These are phyloP conservation scores for Nothopassalora personata DNA, from an alignment of 2,329 filamentous ascomycete species.

Conservation along the genomic window DNA sequence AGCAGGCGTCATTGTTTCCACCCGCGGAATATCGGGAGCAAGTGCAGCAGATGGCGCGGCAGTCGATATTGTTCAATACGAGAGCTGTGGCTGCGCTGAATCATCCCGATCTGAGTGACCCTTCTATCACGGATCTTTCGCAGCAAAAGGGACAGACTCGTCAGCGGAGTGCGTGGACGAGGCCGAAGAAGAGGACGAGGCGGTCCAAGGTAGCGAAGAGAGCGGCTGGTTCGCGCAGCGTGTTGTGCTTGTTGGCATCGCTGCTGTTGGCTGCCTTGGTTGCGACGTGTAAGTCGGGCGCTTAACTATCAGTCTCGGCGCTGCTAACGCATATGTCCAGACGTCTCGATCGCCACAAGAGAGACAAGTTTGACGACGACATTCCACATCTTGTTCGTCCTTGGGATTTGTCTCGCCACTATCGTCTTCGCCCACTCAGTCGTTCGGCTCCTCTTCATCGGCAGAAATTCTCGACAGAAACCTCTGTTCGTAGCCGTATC, in stretches of 20 bases:
- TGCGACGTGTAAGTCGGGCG: slow-evolving; percentile 28
- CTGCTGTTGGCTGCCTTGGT: slow-evolving; percentile 27
- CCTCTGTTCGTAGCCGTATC: slow-evolving; percentile 17
- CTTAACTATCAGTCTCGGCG: neutral
- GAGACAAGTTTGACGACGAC: slow-evolving; percentile 60
- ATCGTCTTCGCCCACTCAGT: slow-evolving; percentile 78
- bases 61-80: slow-evolving; percentile 26
- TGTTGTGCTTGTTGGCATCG: slow-evolving; percentile 24
- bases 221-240: slow-evolving; percentile 10
- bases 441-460: slow-evolving; percentile 61
- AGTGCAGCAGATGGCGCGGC: slow-evolving; percentile 21
- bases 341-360: slow-evolving; percentile 66
- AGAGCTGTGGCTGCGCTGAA: slow-evolving; percentile 25
- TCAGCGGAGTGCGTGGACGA: slow-evolving; percentile 23
- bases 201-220: slow-evolving; percentile 7
- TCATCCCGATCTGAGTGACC: slow-evolving; percentile 30
- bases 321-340: slow-evolving; percentile 40
- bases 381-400: slow-evolving; percentile 73
- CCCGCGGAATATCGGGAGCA: slow-evolving; percentile 18
- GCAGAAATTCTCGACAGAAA: slow-evolving; percentile 6
- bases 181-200: slow-evolving; percentile 11
- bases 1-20: slow-evolving; percentile 4
- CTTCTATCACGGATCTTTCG: slow-evolving; percentile 24
- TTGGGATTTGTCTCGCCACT: slow-evolving; percentile 67
- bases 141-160: slow-evolving; percentile 23